Base-by-base conservation (phyloP, 192 early-diverging fungal genomes). In the Jimgerdemannia flammicorona region DNA sequence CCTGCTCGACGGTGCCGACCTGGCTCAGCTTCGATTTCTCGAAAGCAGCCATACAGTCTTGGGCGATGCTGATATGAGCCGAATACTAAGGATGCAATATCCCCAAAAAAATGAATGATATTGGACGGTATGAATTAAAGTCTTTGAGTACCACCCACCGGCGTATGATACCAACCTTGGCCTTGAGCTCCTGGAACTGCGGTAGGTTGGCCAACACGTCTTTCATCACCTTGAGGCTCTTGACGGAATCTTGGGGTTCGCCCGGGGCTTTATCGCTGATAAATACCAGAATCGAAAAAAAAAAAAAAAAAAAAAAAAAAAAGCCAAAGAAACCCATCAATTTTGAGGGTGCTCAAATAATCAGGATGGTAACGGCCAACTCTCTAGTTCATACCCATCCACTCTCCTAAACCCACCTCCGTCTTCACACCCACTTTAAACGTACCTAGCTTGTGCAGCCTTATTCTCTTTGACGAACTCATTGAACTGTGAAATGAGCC, bases 161-260 rank as follows among this genome's bases (percentile, higher is more conserved):
- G 29, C 29, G 29, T 29, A 29, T 29, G 29, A 68, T 68, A 68
- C 40, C 7, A 40, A 81, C 80, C 68, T 94, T 85, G 49, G 79
- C 78, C 79, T 95, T 95, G 81, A 93, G 83, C 54, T 94, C 93
- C 78, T 95, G 94, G 78, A 91, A 96, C 79, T 96, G 92, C 17
- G 94, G 95, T 3, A 96, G 74, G 10, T 94, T 91, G 17, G 89
- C 89, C 63, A 96, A 83, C 42, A 93, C 92, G 66, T 94, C 94
- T 72, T 95, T 95, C 92, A 96, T 93, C 40, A 92, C 87, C 70
- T 95, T 94, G 9, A 96, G 78, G 64, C 81, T 89, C 2, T 87
- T 90, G 11, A 90, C 84, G 8, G 84, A 79, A 81, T 91, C 82
- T 69, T 83, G 85, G 69, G 2, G 0, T 14, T 59, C 49, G 49